phyloP scores from a whole-genome alignment of 2,329 filamentous ascomycete genomes.

The Plectosphaerella plurivora region DNA sequence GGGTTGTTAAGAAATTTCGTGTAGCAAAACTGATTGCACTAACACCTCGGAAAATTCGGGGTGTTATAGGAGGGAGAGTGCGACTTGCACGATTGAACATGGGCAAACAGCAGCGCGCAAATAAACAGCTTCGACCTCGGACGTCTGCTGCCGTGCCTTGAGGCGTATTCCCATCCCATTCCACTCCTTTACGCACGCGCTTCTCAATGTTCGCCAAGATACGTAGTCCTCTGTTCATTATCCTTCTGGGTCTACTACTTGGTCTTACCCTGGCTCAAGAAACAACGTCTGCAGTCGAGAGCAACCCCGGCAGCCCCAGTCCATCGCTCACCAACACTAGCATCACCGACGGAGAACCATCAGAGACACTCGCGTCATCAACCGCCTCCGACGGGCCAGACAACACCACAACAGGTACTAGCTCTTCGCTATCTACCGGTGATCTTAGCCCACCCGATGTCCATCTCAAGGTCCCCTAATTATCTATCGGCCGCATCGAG shows the following conservation, averaged over 20 bases:
- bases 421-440: slow-evolving; percentile 19
- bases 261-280: slow-evolving; percentile 22
- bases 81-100: too few relatives aligned
- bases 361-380: neutral
- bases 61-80: too few relatives aligned
- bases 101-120: too few relatives aligned
- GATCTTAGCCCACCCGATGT: slow-evolving; percentile 47
- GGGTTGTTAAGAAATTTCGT: too few relatives aligned
- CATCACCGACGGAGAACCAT: neutral
- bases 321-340: slow-evolving; percentile 9
- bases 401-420: slow-evolving; percentile 9
- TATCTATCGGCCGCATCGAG: slow-evolving; percentile 56
- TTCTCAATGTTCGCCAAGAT: too few relatives aligned
- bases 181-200: too few relatives aligned
- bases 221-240: slow-evolving; percentile 13
- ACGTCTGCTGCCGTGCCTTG: too few relatives aligned
- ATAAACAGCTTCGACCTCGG: too few relatives aligned
- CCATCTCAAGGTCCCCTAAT: slow-evolving; percentile 50
- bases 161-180: too few relatives aligned
- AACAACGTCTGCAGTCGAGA: slow-evolving; percentile 20
- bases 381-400: neutral
- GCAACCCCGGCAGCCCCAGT: slow-evolving; percentile 8
- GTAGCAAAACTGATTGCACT: too few relatives aligned
- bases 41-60: too few relatives aligned
- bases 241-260: slow-evolving; percentile 24